Evolutionary conservation across 2,329 filamentous ascomycete genomes (phyloP), one percentile per base, ranked within the genome.

Genomic region (Pseudogymnoascus sp.): DNA sequence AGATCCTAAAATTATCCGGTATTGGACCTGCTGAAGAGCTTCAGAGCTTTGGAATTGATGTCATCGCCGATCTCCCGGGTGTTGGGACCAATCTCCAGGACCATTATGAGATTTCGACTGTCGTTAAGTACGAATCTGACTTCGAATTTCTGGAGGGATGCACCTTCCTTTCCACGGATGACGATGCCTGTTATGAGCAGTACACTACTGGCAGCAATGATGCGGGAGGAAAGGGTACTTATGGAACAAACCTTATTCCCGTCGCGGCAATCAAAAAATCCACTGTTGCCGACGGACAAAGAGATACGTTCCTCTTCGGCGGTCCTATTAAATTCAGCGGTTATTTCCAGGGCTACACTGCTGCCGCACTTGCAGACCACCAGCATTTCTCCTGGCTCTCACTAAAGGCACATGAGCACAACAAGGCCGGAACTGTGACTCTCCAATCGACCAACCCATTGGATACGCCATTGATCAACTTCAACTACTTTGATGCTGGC

Each of bases 71-170:
- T 68, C 75, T 84, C 1, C 84, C 83, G 0, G 62, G 62, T 21
- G 84, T 88, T n/a, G 85, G 85, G 42, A 77, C 75, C 35, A 85
- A 86, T 71, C 74, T 86, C 1, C 76, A 81, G 68, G 82, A 86
- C 69, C 79, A 80, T 64, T 80, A 81, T 69, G 80, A 79, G 68
- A 75, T 80, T 59, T 72, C 73, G 25, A 60, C 45, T 13, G 72
- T 80, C 15, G 70, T 77, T 39, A 79, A 76, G 33, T 73, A 78
- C 25, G 75, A 72, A 3, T 74, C 69, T 59, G 72, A 76, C 64
- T 77, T 75, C 65, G 70, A 69, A 4, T 65, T 73, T 15, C 68
- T 74, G 27, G 62, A 70, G 3, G 69, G 69, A 15, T 75, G 73
- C 63, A 75, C 60, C 64, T 73, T 71, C 5, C 73, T 72, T 45